Evolutionary conservation across 305 asterid species (phyloP), one percentile per base, ranked within the genome.

Genomic region (Plantago rigida): DNA sequence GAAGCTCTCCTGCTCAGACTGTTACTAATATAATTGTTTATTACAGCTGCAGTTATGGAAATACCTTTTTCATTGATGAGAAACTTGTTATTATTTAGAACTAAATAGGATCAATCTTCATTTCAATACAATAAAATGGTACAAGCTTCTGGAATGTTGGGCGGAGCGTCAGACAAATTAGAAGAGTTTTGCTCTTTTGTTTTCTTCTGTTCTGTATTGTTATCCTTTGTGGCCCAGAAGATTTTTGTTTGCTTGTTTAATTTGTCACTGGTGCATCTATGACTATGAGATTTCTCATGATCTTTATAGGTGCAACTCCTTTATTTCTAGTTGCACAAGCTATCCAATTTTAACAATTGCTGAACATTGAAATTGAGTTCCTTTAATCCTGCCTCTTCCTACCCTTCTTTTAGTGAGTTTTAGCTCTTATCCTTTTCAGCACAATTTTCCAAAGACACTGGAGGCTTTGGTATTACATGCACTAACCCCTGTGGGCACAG

Each of bases 391-490:
- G 28, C 15, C 29, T 64, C 17, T 65, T 51, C 36, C 49, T 52
- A 47, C 49, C 28, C 53, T 60, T 68, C 59, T 49, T 36, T 62
- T 39, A 31, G 50, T 53, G 59, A 63, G 63, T 49, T 47, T 51
- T 64, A 66, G n/a, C 72, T 63, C 47, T 22, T 67, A 50, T 71
- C 50, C 73, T 56, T 82, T 79, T 46, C 91, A 86, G 95, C 83
- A 82, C 73, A 73, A 87, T 62, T 93, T 93, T 57, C 97, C 96
- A 0, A 81, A 96, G 79, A 86, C 96, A 51, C 58, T 90, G 76
- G 96, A 85, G 83, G 95, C 95, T 73, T 70, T 83, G 64, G 69
- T 87, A 56, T 66, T 89, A 77, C 95, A 87, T 66, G 93, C 78
- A 46, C 95, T 89, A 60, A 81, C 96, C 66, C 94, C 94, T 13